A percentile compares a stretch with the other conserved stretches of the same genome.
phyloP scores from a whole-genome alignment of 768 basidiomycete species.

The Dendrothele bispora region DNA sequence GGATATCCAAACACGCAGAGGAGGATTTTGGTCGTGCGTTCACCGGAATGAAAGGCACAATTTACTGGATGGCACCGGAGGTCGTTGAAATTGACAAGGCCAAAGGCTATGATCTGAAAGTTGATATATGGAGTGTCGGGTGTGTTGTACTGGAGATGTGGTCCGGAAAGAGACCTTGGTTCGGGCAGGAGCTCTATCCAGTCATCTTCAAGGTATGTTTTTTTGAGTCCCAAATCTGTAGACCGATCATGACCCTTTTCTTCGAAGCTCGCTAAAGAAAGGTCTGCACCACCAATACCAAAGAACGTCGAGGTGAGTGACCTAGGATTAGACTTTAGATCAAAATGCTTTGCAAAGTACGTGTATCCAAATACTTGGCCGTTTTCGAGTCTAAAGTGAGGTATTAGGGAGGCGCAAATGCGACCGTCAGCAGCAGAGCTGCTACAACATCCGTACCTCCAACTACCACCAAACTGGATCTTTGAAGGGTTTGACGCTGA shows the following conservation, averaged over 20 bases:
- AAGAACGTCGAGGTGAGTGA: slow-evolving; percentile 59
- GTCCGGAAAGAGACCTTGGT: slow-evolving; percentile 89
- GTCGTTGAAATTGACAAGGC: slow-evolving; percentile 65
- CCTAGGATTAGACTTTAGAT: slow-evolving; percentile 69
- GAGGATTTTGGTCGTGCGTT: slow-evolving; percentile 63
- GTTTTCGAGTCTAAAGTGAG: not conserved
- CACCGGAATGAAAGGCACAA: slow-evolving; percentile 86
- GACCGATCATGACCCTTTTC: not conserved
- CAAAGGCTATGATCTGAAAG: slow-evolving; percentile 83
- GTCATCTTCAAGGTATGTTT: slow-evolving; percentile 82
- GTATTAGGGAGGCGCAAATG: slow-evolving; percentile 60
- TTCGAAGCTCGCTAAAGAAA: slow-evolving; percentile 62
- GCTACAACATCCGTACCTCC: slow-evolving; percentile 37
- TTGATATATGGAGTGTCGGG: slow-evolving; percentile 95
- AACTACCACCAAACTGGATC: slow-evolving; percentile 11
- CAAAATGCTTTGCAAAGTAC: slow-evolving; percentile 75
- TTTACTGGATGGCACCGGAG: slow-evolving; percentile 97
- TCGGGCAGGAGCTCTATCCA: slow-evolving; percentile 64
- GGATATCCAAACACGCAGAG: slow-evolving; percentile 89
- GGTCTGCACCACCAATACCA: slow-evolving; percentile 76
- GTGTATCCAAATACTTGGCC: slow-evolving; percentile 17
- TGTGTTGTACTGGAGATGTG: slow-evolving; percentile 97
- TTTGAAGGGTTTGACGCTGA: slow-evolving; percentile 20
- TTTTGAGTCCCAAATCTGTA: not conserved
- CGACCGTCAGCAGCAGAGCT: slow-evolving; percentile 70